Evolutionary conservation across 345 rosid genomes (phyloP), one percentile per base, ranked within the genome.

Genomic region (Aquilaria malaccensis): DNA sequence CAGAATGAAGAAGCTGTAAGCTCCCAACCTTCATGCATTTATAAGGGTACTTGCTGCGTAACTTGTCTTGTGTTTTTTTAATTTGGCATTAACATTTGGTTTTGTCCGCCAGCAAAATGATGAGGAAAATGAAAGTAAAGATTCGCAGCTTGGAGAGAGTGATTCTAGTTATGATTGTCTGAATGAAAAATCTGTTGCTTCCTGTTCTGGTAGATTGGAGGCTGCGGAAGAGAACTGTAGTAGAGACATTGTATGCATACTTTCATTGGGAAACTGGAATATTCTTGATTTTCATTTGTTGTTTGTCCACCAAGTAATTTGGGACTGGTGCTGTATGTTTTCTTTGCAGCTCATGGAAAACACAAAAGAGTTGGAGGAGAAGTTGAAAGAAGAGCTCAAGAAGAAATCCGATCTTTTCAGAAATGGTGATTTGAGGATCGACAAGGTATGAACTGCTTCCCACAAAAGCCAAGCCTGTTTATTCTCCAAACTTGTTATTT

Each of bases 301-400:
- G 9, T 51, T 13, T n/a, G 15, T 51, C 22, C 7, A 6, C 15
- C 7, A 5, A 13, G 29, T 6, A 51, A n/a, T 51, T 11, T 51
- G 55, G 7, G 43, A 37, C 7, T 51, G 29, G 2, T 6, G 55
- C 55, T 51, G 10, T n/a, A 29, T 33, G 43, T 1, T 1, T 9
- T 37, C 15, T 9, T 59, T 37, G 45, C 57, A 55, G 68, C 29
- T 33, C 55, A 6, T 57, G 10, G 55, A 55, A 55, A 70, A 70
- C 30, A 64, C 69, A n/a, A 60, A 70, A 22, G 69, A 70, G 11
- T 55, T 75, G 30, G 63, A 67, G 37, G 60, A 49, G 7, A 67
- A 60, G 50, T 13, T 70, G 31, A 70, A 60, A 30, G 45, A 52
- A 9, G 15, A 45, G 30, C 52, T 70, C 32, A 12, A 60, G 33